Conservation (phyloP, 495 filamentous ascomycete genomes). For the Hypoxylon fuscum region DNA sequence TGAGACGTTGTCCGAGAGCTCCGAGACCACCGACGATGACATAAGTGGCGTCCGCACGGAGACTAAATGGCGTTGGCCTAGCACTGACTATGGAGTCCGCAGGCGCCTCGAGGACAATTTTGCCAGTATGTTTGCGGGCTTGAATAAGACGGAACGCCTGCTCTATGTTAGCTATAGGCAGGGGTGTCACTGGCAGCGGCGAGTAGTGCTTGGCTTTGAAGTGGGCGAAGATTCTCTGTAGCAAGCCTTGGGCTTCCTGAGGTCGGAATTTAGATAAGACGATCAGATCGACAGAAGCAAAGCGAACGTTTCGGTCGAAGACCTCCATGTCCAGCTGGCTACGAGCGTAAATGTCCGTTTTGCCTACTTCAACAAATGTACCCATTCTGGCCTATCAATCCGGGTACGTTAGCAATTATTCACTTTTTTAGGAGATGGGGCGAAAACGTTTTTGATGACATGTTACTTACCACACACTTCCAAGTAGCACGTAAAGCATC, state of each 20-base stretch:
- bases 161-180: conserved; percentile 50
- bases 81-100: background rate
- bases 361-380: too few relatives aligned
- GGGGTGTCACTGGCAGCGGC: conserved; percentile 44
- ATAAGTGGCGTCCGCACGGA: conserved; percentile 55
- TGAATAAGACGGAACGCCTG: conserved; percentile 53
- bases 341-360: too few relatives aligned
- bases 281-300: conserved; percentile 41
- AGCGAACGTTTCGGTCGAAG: conserved; percentile 31
- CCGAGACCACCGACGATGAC: conserved; percentile 30
- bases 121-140: conserved; percentile 57
- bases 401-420: too few relatives aligned
- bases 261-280: conserved; percentile 21
- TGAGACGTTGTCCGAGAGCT: too few relatives aligned
- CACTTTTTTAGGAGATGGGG: too few relatives aligned
- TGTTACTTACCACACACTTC: too few relatives aligned
- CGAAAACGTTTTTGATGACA: too few relatives aligned
- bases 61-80: conserved; percentile 11
- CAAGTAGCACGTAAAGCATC: conserved; percentile 55
- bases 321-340: conserved; percentile 40
- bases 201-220: conserved; percentile 28
- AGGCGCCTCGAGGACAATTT: conserved; percentile 56
- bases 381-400: too few relatives aligned
- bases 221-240: conserved; percentile 15
- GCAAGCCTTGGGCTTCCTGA: conserved; percentile 20